phyloP scores from a whole-genome alignment of 306 rosid genomes.

The Prunus fruticosa region DNA sequence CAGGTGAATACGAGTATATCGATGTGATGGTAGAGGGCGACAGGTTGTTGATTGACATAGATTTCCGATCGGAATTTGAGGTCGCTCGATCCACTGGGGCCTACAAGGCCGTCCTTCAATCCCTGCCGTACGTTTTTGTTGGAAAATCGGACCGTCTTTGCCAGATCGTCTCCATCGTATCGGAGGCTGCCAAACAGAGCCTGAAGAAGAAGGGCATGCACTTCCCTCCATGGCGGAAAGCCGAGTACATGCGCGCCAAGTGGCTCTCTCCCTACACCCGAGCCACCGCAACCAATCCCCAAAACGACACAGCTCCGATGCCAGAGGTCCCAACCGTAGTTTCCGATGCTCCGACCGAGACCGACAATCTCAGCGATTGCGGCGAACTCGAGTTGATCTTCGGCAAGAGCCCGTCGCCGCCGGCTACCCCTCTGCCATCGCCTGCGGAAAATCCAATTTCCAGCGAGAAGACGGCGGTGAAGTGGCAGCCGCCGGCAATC shows the following conservation, averaged over 20 bases:
- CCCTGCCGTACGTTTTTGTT: conserved; percentile 76
- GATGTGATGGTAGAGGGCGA: conserved; percentile 78
- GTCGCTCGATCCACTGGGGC: conserved; percentile 87
- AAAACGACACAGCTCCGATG: not conserved
- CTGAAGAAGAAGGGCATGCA: conserved; percentile 97
- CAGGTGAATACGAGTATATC: conserved; percentile 91
- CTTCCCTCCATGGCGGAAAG: conserved; percentile 93
- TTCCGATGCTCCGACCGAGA: conserved; percentile 2
- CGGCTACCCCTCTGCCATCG: not conserved
- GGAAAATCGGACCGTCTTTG: conserved; percentile 81
- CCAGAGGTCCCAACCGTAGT: not conserved
- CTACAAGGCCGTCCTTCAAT: conserved; percentile 76
- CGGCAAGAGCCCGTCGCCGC: conserved; percentile 43
- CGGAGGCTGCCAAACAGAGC: conserved; percentile 87
- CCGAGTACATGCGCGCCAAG: conserved; percentile 86
- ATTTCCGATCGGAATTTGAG: conserved; percentile 95
- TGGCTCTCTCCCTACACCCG: conserved; percentile 78
- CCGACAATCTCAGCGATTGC: conserved; percentile 34
- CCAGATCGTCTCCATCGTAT: conserved; percentile 64
- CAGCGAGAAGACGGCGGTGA: conserved; percentile 16
- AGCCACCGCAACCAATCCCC: conserved; percentile 19
- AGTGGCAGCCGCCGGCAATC: conserved; percentile 89
- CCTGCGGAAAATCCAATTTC: not conserved
- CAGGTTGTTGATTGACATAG: conserved; percentile 75
- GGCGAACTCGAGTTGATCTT: conserved; percentile 76